Conservation (phyloP, 495 filamentous ascomycete species). For the Penicillium lagena region DNA sequence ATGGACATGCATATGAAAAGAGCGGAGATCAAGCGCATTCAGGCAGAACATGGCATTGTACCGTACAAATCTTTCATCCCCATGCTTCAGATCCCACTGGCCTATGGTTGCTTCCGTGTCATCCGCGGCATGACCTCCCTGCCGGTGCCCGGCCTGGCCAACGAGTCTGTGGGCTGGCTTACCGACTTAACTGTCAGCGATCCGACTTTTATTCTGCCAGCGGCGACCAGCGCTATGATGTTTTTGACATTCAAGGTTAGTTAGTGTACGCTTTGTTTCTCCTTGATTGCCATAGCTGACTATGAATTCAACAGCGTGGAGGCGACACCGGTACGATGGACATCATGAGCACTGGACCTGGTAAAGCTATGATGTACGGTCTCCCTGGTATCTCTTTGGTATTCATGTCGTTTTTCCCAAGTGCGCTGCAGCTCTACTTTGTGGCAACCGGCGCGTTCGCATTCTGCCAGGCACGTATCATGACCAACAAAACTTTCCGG, state of each 20-base stretch:
- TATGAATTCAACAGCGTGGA: conserved; percentile 35
- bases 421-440: conserved; percentile 69
- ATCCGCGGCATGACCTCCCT: conserved; percentile 64
- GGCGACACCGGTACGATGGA: conserved; percentile 40
- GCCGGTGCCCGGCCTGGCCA: conserved; percentile 71
- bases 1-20: conserved; percentile 30
- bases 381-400: conserved; percentile 56
- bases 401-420: conserved; percentile 60
- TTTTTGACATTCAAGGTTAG: conserved; percentile 53
- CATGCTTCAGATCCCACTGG: conserved; percentile 61
- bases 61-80: conserved; percentile 48
- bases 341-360: conserved; percentile 22
- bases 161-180: conserved; percentile 70
- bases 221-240: conserved; percentile 40
- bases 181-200: conserved; percentile 71
- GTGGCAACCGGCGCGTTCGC: conserved; percentile 48
- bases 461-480: conserved; percentile 47
- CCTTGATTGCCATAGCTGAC: neutral
- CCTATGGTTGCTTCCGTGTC: conserved; percentile 75
- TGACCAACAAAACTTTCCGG: conserved; percentile 31
- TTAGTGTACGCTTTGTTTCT: conserved; percentile 18
- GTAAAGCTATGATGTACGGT: conserved; percentile 45
- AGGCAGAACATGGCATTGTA: conserved; percentile 47
- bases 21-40: conserved; percentile 41
- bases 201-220: conserved; percentile 69